Evolutionary conservation across 257 asterid species (phyloP), one percentile per base, ranked within the genome.

Genomic region (Phtheirospermum japonicum): DNA sequence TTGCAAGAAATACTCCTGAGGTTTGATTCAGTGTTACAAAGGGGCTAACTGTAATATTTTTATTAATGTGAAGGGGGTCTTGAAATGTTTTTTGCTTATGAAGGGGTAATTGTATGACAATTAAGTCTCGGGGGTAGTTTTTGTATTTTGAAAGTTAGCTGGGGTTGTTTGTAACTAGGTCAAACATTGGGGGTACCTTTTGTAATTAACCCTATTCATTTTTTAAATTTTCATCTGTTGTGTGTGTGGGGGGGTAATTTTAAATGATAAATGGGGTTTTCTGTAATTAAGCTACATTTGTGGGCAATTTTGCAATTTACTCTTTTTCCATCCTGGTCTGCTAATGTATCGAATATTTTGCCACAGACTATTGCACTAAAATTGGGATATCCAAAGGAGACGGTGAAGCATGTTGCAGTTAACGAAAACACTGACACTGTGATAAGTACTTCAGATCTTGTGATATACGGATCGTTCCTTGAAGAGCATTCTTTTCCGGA

Each of bases 381-480:
- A 66, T 73, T 93, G 78, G 80, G 84, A 60, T 93, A 82, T 71
- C 95, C 96, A 6, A 76, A 73, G 56, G 94, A 79, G 64, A 81
- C 75, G 30, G 92, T 90, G 79, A 78, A 76, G 79, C 86, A 76
- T 76, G 63, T 71, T 66, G 64, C 80, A 50, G 33, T 63, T 13
- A 83, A 79, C 34, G 84, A 76, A 67, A 78, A 71, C 68, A 55
- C 64, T 14, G 89, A 85, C 63, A 60, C 32, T 69, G 65, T 70
- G 40, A 77, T 89, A 57, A 69, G 69, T 68, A 71, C 30, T 43
- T 86, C 88, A 59, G 95, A 87, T 79, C 68, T 87, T 63, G 94
- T 87, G 69, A 79, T 93, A 68, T 93, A 90, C 65, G 87, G 97
- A 57, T 83, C 99, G 50, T 87, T 93, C 71, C 86, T 73, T 0